phyloP scores from a whole-genome alignment of 106 monocot genomes.

The Dioscorea zingiberensis region DNA sequence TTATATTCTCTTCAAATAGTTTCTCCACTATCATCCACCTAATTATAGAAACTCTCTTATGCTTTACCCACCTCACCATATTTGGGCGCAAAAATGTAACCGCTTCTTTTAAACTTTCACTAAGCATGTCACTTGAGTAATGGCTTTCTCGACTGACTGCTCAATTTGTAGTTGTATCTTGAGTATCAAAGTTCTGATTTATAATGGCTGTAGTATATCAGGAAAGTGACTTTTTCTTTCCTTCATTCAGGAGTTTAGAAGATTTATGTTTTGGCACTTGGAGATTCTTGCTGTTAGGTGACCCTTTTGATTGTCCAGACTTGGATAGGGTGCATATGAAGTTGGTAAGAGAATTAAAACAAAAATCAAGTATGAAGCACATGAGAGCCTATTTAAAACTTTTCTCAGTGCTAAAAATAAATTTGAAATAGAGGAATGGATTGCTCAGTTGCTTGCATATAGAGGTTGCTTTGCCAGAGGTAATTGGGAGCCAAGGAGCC shows the following conservation, averaged over 20 bases:
- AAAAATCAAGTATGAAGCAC: background rate
- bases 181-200: no score
- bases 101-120: no score
- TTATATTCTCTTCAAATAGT: no score
- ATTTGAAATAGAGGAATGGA: background rate
- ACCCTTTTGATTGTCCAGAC: slow-evolving; percentile 16
- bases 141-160: no score
- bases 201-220: no score
- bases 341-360: background rate
- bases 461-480: background rate
- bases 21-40: no score
- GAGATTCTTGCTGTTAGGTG: slow-evolving; percentile 74
- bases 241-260: slow-evolving; percentile 56
- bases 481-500: background rate
- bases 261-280: slow-evolving; percentile 87
- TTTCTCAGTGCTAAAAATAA: background rate
- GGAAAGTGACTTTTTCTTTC: no score
- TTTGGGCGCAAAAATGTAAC: no score
- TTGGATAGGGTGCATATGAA: background rate
- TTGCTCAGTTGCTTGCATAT: slow-evolving; percentile 1
- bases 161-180: no score
- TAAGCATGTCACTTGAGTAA: no score
- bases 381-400: background rate
- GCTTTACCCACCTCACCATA: no score
- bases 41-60: no score